These are phyloP conservation scores for Psilocybe cubensis DNA, from an alignment of 768 basidiomycete species.

Conservation along the genomic window DNA sequence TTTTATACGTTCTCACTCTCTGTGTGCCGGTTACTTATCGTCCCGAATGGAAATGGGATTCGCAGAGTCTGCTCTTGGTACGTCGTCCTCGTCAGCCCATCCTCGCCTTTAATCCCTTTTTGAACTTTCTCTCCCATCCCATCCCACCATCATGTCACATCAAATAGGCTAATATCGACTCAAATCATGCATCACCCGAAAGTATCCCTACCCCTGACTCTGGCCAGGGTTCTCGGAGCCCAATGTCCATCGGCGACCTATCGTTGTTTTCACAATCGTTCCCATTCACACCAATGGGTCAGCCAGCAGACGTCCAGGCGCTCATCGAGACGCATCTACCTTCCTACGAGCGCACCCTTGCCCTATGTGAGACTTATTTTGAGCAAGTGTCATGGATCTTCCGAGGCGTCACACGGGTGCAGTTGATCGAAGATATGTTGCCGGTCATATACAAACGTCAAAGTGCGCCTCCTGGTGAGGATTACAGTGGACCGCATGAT, in stretches of 20 bases:
- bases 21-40: slow-evolving; percentile 2
- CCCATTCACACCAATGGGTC: slow-evolving; percentile 65
- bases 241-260: slow-evolving; percentile 30
- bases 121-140: slow-evolving; percentile 22
- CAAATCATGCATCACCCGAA: slow-evolving; percentile 23
- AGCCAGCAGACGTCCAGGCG: slow-evolving; percentile 46
- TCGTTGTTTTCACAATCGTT: slow-evolving; percentile 61
- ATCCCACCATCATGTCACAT: too few species aligned
- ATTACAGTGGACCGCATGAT: slow-evolving; percentile 48
- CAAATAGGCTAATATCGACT: slow-evolving; percentile 29
- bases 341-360: slow-evolving; percentile 49
- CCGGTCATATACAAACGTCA: slow-evolving; percentile 61
- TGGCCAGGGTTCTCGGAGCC: slow-evolving; percentile 19
- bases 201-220: slow-evolving; percentile 27
- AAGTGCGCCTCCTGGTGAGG: slow-evolving; percentile 42
- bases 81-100: slow-evolving; percentile 10
- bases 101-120: slow-evolving; percentile 22
- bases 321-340: slow-evolving; percentile 60
- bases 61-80: slow-evolving; percentile 30
- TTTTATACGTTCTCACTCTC: neutral
- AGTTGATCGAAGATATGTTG: slow-evolving; percentile 69
- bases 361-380: slow-evolving; percentile 66
- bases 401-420: slow-evolving; percentile 61
- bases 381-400: slow-evolving; percentile 66
- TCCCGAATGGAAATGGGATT: slow-evolving; percentile 1